Evolutionary conservation across 129 eudicot genomes (phyloP), one percentile per base, ranked within the genome.

Genomic region (Solidago caesia): DNA sequence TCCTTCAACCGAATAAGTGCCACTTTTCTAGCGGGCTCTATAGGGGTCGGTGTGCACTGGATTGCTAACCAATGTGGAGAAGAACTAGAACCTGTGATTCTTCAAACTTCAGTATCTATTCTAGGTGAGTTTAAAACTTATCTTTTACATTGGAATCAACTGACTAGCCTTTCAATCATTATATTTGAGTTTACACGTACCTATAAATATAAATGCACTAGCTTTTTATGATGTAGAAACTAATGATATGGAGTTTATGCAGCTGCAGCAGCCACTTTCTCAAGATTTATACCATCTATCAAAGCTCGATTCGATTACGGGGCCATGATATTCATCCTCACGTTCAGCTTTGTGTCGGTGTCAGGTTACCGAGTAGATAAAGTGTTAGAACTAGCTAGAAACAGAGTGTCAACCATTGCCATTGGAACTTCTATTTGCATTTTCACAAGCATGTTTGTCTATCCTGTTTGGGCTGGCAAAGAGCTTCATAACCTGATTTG

Each of bases 391-490:
- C 64, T 94, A 88, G 92, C 96, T 48, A 89, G 81, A 64, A 56
- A 81, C 25, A 86, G 96, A 68, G 61, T 88, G 21, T 80, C 89
- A 11, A 94, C 98, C 44, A 89, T 94, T 56, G 85, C 87, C 15
- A 85, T 94, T 11, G 98, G 97, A 67, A 80, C 88, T 71, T 80
- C 91, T 58, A 82, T 86, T 25, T 89, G 97, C 79, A 78, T 94
- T 53, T 27, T 90, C 12, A 84, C 78, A 52, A 84, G 81, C 89
- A 82, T 88, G 83, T 60, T 90, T 55, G 59, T 90, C 49, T 88
- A 76, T 62, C 98, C 98, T 9, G 96, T 94, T 44, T 94, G 98
- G 98, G 97, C 97, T 46, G 98, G 98, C 71, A 73, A 60, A 12
- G 96, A 94, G 64, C 98, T 94, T 49, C 97, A 94, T 72, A 44